phyloP scores from a whole-genome alignment of 257 asterid genomes.

The Cynanchum wilfordii region DNA sequence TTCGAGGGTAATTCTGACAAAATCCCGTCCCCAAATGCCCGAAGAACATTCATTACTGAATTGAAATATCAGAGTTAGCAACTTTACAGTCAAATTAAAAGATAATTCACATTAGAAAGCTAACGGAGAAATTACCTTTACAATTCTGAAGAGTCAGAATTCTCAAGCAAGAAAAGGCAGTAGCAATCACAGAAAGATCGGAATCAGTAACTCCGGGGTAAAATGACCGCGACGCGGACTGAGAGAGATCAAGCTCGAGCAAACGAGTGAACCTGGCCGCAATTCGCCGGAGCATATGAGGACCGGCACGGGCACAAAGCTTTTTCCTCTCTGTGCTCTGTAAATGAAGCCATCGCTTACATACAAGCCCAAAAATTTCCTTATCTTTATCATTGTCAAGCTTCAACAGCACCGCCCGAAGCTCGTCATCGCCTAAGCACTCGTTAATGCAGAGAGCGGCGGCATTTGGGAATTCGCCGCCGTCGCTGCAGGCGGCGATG shows the following conservation, averaged over 20 bases:
- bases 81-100: background rate
- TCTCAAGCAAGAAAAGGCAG: conserved; percentile 55
- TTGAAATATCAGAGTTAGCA: background rate
- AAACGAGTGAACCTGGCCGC: conserved; percentile 76
- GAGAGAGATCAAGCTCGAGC: conserved; percentile 74
- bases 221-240: conserved; percentile 79
- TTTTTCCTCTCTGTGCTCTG: conserved; percentile 80
- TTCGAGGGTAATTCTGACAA: background rate
- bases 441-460: conserved; percentile 46
- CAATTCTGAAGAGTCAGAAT: conserved; percentile 58
- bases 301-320: conserved; percentile 88
- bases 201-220: conserved; percentile 88
- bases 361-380: conserved; percentile 77
- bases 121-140: conserved; percentile 43
- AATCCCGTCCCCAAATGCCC: background rate
- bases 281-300: conserved; percentile 71
- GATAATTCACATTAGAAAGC: background rate
- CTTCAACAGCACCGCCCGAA: conserved; percentile 54
- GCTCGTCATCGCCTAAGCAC: conserved; percentile 75
- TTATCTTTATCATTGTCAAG: conserved; percentile 56
- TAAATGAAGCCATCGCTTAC: conserved; percentile 84
- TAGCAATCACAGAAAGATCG: conserved; percentile 72
- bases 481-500: background rate
- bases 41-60: background rate
- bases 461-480: background rate